Evolutionary conservation across 106 monocot genomes (phyloP).

Genomic region (Dendrobium chrysotoxum): DNA sequence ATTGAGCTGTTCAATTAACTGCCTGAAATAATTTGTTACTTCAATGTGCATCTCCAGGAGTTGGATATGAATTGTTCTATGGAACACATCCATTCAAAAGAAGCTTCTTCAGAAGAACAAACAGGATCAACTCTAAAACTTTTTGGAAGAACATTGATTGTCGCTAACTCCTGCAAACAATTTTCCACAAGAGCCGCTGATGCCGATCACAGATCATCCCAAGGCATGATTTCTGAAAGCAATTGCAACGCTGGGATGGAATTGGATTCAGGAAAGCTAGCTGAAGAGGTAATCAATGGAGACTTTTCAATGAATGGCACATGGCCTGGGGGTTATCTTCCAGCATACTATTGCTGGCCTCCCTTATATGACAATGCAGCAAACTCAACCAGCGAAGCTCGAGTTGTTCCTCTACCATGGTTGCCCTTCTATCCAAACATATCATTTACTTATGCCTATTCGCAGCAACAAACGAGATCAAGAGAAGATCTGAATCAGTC

Average conservation of each 20-base stretch:
- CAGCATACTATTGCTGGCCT: slow-evolving; percentile 27
- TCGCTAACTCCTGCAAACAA: slow-evolving; percentile 19
- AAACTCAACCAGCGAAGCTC: slow-evolving; percentile 1
- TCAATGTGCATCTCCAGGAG: slow-evolving; percentile 16
- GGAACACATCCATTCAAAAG: slow-evolving; percentile 8
- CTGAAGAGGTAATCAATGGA: slow-evolving; percentile 4
- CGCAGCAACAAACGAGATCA: neutral
- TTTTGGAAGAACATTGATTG: slow-evolving; percentile 51
- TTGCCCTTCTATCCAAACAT: neutral
- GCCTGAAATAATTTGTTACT: neutral
- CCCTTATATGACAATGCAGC: neutral
- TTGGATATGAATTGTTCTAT: slow-evolving; percentile 4
- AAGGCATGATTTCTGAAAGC: neutral
- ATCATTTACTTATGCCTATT: neutral
- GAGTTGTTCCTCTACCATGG: neutral
- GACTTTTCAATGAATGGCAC: neutral
- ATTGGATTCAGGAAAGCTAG: slow-evolving; percentile 12
- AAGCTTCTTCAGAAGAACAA: slow-evolving; percentile 18
- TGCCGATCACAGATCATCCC: neutral
- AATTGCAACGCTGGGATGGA: neutral
- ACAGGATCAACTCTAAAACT: slow-evolving; percentile 49
- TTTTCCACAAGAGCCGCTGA: neutral
- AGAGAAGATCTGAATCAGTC: neutral
- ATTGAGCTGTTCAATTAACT: too few relatives aligned
- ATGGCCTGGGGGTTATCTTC: slow-evolving; percentile 9